phyloP scores from a whole-genome alignment of 2,329 filamentous ascomycete species.

The Berkeleyomyces rouxiae region DNA sequence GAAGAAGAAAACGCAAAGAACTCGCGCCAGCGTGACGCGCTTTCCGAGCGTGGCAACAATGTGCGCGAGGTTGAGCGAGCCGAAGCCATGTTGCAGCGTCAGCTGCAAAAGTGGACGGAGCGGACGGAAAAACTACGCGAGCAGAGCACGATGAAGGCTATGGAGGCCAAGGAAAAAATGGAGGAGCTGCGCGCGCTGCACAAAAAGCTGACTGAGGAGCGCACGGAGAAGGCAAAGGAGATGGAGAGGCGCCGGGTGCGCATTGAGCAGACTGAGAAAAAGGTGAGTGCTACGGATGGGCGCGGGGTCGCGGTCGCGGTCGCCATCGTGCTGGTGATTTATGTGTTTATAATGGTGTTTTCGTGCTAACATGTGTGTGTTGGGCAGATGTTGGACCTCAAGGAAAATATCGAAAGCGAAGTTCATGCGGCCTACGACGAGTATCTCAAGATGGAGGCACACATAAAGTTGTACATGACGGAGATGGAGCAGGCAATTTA shows the following conservation, averaged over 20 bases:
- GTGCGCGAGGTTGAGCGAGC: slow-evolving; percentile 83
- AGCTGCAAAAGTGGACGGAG: slow-evolving; percentile 72
- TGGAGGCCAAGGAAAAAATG: slow-evolving; percentile 73
- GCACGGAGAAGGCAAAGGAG: slow-evolving; percentile 71
- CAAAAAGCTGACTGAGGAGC: slow-evolving; percentile 65
- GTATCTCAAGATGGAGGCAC: slow-evolving; percentile 93
- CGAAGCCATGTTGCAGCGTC: slow-evolving; percentile 66
- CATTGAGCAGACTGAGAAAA: slow-evolving; percentile 97
- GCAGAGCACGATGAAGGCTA: slow-evolving; percentile 65
- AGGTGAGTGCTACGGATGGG: slow-evolving; percentile 42
- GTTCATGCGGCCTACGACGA: slow-evolving; percentile 81
- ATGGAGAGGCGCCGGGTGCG: slow-evolving; percentile 84
- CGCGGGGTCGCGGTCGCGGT: background rate
- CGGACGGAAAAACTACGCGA: slow-evolving; percentile 70
- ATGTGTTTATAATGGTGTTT: background rate
- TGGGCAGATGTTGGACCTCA: slow-evolving; percentile 80
- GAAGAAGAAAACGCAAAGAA: slow-evolving; percentile 77
- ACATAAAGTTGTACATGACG: slow-evolving; percentile 93
- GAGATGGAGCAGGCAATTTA: slow-evolving; percentile 89
- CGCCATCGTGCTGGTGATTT: no score
- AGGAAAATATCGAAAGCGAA: slow-evolving; percentile 93
- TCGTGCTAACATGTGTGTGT: slow-evolving; percentile 11
- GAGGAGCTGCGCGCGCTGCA: slow-evolving; percentile 72
- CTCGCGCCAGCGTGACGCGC: slow-evolving; percentile 64
- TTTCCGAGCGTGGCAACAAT: slow-evolving; percentile 76